Percentiles rank a stretch among this genome's conserved stretches.
Conservation (phyloP, 306 rosid genomes). For the Trifolium fragiferum region DNA sequence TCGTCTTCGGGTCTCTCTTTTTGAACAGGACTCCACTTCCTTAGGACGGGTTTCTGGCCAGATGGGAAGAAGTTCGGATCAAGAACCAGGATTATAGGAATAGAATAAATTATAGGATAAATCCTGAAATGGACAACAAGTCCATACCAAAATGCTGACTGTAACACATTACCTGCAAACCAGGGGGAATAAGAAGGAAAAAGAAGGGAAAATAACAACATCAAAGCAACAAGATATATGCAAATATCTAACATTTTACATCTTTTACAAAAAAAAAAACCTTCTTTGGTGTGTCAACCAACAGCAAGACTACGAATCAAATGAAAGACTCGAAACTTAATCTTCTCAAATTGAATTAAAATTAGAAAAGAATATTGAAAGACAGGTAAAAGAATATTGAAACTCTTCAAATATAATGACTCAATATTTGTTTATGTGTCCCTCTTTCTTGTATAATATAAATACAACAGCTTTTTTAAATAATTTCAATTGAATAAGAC, state of each 20-base stretch:
- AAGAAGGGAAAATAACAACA: constrained; percentile 32
- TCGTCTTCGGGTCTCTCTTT: constrained; percentile 47
- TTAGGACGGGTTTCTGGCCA: constrained; percentile 66
- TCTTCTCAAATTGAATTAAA: constrained; percentile 18
- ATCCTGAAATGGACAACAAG: constrained; percentile 92
- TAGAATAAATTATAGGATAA: constrained; percentile 83
- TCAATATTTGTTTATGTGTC: neutral
- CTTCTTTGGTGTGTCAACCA: constrained; percentile 37
- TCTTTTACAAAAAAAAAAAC: constrained; percentile 4
- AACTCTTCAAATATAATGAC: neutral
- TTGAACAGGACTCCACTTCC: constrained; percentile 59
- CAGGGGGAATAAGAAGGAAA: constrained; percentile 36
- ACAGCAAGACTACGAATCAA: constrained; percentile 31
- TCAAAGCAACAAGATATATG: constrained; percentile 37
- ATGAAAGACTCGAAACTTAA: constrained; percentile 28
- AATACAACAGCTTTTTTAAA: neutral
- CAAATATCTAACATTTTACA: constrained; percentile 12
- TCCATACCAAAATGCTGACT: constrained; percentile 97
- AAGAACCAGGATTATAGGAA: constrained; percentile 81
- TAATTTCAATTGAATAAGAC: neutral
- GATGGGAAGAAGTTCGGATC: constrained; percentile 69
- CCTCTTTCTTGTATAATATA: neutral
- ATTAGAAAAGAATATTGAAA: neutral
- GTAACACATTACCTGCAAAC: constrained; percentile 74
- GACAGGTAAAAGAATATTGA: neutral